A percentile compares a stretch with the other conserved stretches of the same genome.
Evolutionary conservation across 257 asterid genomes (phyloP).

Genomic region (Ehretia macrophylla): DNA sequence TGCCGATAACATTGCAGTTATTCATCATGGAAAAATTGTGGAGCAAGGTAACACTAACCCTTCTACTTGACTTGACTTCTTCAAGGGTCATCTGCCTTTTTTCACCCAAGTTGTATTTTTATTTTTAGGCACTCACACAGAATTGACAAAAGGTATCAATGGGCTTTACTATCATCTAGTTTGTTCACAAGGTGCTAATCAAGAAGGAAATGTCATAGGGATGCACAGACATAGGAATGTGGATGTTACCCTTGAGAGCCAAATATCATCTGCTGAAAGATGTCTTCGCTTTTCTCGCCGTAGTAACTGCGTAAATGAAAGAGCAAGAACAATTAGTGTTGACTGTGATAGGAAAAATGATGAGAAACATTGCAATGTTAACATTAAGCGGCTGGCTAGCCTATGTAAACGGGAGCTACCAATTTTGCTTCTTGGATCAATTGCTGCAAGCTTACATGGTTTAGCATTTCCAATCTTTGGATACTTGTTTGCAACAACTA

Average conservation of each 20-base stretch:
- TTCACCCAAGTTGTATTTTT: neutral
- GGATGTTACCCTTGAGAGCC: neutral
- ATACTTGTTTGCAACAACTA: constrained; percentile 19
- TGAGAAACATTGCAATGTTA: constrained; percentile 3
- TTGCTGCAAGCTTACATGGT: constrained; percentile 21
- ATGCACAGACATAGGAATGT: neutral
- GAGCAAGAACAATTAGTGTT: neutral
- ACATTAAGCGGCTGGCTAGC: constrained; percentile 10
- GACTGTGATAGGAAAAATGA: neutral
- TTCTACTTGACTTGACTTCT: neutral
- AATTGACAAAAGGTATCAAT: constrained; percentile 15
- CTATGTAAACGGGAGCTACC: constrained; percentile 21
- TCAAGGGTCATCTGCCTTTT: neutral
- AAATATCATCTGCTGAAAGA: neutral
- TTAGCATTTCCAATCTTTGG: constrained; percentile 22
- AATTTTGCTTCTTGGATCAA: constrained; percentile 21
- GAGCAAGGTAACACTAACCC: constrained; percentile 22
- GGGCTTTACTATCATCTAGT: constrained; percentile 23
- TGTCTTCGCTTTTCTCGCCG: neutral
- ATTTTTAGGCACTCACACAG: constrained; percentile 26
- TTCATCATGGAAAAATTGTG: constrained; percentile 23
- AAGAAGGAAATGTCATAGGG: neutral
- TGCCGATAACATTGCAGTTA: constrained; percentile 27
- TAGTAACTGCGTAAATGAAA: neutral
- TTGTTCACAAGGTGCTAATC: constrained; percentile 6